Evolutionary conservation across 2,329 filamentous ascomycete species (phyloP).

Genomic region (Colletotrichum sp.): DNA sequence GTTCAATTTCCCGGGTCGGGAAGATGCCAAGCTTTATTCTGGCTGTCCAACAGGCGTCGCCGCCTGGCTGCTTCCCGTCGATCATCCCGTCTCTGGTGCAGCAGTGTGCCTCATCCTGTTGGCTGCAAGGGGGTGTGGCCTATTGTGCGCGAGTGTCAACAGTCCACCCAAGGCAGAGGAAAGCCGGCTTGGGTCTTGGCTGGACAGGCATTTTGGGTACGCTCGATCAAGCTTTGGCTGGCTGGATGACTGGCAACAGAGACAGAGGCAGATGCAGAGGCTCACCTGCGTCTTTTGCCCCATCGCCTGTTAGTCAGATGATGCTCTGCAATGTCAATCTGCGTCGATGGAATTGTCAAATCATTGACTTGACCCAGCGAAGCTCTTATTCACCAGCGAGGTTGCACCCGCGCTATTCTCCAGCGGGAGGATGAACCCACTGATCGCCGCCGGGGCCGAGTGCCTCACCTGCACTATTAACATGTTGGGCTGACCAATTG

Average conservation of each 20-base stretch:
- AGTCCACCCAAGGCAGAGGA: conserved; percentile 2
- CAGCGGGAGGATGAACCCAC: conserved; percentile 21
- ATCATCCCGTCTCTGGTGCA: conserved; percentile 20
- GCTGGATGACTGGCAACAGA: neutral
- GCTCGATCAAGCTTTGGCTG: neutral
- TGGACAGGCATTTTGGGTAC: neutral
- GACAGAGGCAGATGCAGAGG: neutral
- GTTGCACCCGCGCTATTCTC: conserved; percentile 22
- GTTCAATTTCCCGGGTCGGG: conserved; percentile 12
- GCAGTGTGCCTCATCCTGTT: neutral
- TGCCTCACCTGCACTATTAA: conserved; percentile 24
- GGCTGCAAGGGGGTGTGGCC: conserved; percentile 17
- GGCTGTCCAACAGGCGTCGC: conserved; percentile 15
- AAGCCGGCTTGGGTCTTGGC: neutral
- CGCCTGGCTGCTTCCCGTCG: conserved; percentile 18
- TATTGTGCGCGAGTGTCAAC: neutral
- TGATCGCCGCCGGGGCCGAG: conserved; percentile 19
- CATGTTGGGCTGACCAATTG: conserved; percentile 20
- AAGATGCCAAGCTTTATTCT: conserved; percentile 17
- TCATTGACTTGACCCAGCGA: conserved; percentile 3
- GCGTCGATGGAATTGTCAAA: neutral
- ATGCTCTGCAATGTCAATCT: neutral
- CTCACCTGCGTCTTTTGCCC: neutral
- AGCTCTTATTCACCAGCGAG: conserved; percentile 9
- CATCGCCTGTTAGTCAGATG: neutral